A percentile compares a stretch with the other conserved stretches of the same genome.
phyloP scores from a whole-genome alignment of 179 eudicot genomes.

The Beta corolliflora region DNA sequence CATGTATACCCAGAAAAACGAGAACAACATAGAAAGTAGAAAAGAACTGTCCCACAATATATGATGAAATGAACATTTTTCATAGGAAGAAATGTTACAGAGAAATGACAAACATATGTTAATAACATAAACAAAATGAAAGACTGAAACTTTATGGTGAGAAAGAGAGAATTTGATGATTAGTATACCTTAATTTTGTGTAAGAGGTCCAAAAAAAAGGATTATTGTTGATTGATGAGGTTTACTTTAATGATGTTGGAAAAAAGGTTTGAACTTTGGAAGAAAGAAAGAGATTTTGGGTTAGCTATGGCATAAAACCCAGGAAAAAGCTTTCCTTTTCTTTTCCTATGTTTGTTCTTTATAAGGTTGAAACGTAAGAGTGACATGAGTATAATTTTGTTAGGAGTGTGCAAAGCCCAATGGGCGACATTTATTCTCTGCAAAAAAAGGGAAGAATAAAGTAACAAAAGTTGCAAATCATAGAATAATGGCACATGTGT shows the following conservation, averaged over 20 bases:
- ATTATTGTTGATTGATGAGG: background rate
- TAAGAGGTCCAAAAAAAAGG: background rate
- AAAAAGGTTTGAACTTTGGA: background rate
- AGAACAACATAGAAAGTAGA: background rate
- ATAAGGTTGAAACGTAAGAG: constrained; percentile 8
- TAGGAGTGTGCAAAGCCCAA: background rate
- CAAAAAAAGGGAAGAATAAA: background rate
- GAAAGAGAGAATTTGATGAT: background rate
- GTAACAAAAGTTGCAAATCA: background rate
- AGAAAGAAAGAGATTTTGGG: background rate
- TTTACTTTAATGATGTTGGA: background rate
- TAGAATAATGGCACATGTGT: background rate
- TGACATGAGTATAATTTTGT: constrained; percentile 16
- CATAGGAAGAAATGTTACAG: background rate
- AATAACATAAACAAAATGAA: background rate
- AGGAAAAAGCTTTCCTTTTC: background rate
- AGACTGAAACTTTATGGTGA: background rate
- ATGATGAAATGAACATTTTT: background rate
- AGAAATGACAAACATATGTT: background rate
- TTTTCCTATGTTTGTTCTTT: background rate
- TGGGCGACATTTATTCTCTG: constrained; percentile 8
- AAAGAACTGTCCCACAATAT: background rate
- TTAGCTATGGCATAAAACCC: background rate
- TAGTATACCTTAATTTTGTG: constrained; percentile 3
- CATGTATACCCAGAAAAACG: background rate